Evolutionary conservation across 2,329 filamentous ascomycete species (phyloP).

Genomic region (Atkinsonella hypoxylon): DNA sequence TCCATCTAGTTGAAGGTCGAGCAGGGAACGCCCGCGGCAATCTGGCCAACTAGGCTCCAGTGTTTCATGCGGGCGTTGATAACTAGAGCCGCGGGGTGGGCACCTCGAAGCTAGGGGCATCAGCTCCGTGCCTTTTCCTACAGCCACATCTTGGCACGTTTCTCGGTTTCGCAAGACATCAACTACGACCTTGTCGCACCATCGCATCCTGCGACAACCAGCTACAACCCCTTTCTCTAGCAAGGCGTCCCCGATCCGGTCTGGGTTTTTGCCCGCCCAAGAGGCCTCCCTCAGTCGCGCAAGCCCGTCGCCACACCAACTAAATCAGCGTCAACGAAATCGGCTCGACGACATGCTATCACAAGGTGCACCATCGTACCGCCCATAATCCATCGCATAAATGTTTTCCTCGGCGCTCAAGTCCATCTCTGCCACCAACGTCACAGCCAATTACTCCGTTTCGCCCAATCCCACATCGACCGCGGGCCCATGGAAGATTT

Average conservation of each 20-base stretch:
- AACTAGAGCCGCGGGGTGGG: not conserved
- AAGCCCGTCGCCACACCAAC: too few species aligned
- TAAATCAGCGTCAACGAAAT: not conserved
- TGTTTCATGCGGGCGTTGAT: not conserved
- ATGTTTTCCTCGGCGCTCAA: conserved; percentile 96
- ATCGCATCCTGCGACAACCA: not conserved
- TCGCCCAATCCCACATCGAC: conserved; percentile 63
- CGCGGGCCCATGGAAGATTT: conserved; percentile 93
- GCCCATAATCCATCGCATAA: conserved; percentile 15
- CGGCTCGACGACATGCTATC: conserved; percentile 16
- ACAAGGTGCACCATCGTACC: conserved; percentile 9
- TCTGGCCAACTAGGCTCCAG: conserved; percentile 1
- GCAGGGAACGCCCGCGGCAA: not conserved
- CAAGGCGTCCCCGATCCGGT: not conserved
- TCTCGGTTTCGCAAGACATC: not conserved
- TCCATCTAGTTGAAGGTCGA: not conserved
- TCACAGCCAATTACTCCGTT: conserved; percentile 81
- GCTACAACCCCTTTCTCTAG: not conserved
- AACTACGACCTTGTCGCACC: not conserved
- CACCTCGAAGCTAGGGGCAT: not conserved
- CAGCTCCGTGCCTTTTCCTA: not conserved
- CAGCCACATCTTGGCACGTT: not conserved
- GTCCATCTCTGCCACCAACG: conserved; percentile 82
- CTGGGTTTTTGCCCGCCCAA: not conserved
- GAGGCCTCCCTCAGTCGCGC: not conserved